phyloP scores from a whole-genome alignment of 1,284 basidiomycete species.

The Papiliotrema laurentii region DNA sequence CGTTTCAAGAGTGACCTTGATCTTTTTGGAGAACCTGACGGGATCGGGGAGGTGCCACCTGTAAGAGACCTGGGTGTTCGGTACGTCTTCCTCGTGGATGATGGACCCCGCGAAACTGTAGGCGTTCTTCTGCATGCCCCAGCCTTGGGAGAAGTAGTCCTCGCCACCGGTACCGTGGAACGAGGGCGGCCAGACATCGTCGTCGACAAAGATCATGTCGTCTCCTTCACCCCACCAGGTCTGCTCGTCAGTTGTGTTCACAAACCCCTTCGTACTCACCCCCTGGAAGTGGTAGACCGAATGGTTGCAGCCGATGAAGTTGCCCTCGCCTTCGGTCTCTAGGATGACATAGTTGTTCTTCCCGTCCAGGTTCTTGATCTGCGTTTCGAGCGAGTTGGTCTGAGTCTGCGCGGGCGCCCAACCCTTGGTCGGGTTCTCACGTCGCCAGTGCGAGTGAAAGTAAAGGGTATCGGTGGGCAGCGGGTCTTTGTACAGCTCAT shows the following conservation, averaged over 20 bases:
- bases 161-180: slow-evolving; percentile 6
- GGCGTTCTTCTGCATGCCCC: slow-evolving; percentile 8
- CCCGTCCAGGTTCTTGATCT: slow-evolving; percentile 7
- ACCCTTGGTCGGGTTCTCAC: slow-evolving; percentile 6
- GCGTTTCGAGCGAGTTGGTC: slow-evolving; percentile 6
- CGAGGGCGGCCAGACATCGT: slow-evolving; percentile 1
- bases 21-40: slow-evolving; percentile 3
- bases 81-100: slow-evolving; percentile 5
- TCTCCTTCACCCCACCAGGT: slow-evolving; percentile 4
- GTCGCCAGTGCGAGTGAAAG: slow-evolving; percentile 7
- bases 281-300: slow-evolving; percentile 6
- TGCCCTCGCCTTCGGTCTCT: slow-evolving; percentile 6
- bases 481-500: slow-evolving; percentile 5
- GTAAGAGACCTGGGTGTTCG: slow-evolving; percentile 4
- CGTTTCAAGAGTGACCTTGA: slow-evolving; percentile 4
- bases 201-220: slow-evolving; percentile 4
- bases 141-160: slow-evolving; percentile 6
- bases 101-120: slow-evolving; percentile 4
- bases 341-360: slow-evolving; percentile 9
- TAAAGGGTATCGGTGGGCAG: slow-evolving; percentile 5
- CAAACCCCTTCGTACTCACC: neutral
- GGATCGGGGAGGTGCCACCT: slow-evolving; percentile 4
- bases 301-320: slow-evolving; percentile 7
- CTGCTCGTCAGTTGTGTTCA: neutral
- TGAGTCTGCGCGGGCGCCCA: slow-evolving; percentile 3